A percentile compares a stretch with the other conserved stretches of the same genome.
Evolutionary conservation across 164 flowering plant genomes (phyloP).

Genomic region (Tetrastigma voinierianum): DNA sequence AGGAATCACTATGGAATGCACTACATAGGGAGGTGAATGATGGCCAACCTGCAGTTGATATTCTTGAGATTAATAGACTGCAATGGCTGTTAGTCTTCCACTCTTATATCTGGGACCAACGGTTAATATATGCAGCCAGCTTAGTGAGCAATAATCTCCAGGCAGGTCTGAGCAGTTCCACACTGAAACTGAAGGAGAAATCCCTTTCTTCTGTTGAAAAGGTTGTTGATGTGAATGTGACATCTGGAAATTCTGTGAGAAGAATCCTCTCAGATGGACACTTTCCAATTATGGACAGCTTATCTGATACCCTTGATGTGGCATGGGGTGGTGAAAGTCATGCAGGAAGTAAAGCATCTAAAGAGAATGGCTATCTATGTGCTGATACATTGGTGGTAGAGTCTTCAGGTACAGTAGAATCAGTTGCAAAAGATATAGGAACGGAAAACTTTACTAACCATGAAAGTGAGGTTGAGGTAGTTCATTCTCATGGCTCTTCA

Average conservation of each 20-base stretch:
- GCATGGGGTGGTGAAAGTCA: conserved; percentile 80
- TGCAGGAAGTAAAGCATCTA: conserved; percentile 25
- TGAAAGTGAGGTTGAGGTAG: conserved; percentile 15
- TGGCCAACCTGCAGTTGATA: conserved; percentile 62
- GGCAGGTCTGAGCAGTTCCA: conserved; percentile 18
- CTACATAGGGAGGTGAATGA: conserved; percentile 35
- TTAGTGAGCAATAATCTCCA: conserved; percentile 22
- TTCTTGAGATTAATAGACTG: conserved; percentile 70
- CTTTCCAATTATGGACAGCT: conserved; percentile 34
- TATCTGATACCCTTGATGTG: conserved; percentile 82
- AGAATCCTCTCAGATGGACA: conserved; percentile 62
- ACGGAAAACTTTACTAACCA: background rate
- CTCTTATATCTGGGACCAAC: conserved; percentile 76
- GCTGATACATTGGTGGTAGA: conserved; percentile 27
- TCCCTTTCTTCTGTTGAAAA: conserved; percentile 29
- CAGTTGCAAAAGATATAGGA: conserved; percentile 16
- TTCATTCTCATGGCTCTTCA: conserved; percentile 24
- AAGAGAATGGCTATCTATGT: conserved; percentile 29
- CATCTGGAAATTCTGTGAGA: conserved; percentile 39
- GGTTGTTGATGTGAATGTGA: conserved; percentile 24
- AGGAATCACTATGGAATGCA: conserved; percentile 55
- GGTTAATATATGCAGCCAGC: conserved; percentile 50
- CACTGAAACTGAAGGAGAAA: conserved; percentile 28
- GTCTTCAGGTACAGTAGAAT: conserved; percentile 10
- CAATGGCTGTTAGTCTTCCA: conserved; percentile 64